phyloP scores from a whole-genome alignment of 2,329 filamentous ascomycete species.

The Microsporum audouinii region DNA sequence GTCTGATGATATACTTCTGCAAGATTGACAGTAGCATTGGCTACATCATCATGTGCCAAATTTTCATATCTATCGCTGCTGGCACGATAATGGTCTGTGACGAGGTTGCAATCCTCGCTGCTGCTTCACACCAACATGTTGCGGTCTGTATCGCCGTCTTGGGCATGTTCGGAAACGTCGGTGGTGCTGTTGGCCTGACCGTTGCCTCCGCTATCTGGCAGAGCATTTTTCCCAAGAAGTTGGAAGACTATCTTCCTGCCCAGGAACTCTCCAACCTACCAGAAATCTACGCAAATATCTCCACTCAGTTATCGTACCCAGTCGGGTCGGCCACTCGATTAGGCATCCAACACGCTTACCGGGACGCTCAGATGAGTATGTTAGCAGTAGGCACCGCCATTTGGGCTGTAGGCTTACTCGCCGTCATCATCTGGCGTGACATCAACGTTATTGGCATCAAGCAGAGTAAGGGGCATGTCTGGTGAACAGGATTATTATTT shows the following conservation, averaged over 20 bases:
- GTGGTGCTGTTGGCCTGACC: slow-evolving; percentile 20
- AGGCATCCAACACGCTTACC: slow-evolving; percentile 38
- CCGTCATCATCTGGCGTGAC: slow-evolving; percentile 38
- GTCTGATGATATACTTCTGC: slow-evolving; percentile 44
- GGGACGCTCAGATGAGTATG: slow-evolving; percentile 34
- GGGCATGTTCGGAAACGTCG: slow-evolving; percentile 20
- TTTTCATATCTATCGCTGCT: slow-evolving; percentile 42
- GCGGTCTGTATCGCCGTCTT: slow-evolving; percentile 27
- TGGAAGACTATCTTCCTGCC: slow-evolving; percentile 16
- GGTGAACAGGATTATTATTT: not conserved
- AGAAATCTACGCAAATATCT: slow-evolving; percentile 17
- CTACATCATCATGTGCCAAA: slow-evolving; percentile 42
- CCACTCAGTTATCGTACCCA: slow-evolving; percentile 23
- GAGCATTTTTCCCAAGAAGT: slow-evolving; percentile 15
- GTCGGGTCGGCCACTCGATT: slow-evolving; percentile 30
- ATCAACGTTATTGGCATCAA: slow-evolving; percentile 36
- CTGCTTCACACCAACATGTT: slow-evolving; percentile 41
- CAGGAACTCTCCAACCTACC: slow-evolving; percentile 11
- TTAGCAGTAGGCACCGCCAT: slow-evolving; percentile 24
- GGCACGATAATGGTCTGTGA: slow-evolving; percentile 41
- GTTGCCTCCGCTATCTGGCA: slow-evolving; percentile 23
- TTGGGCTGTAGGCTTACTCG: slow-evolving; percentile 19
- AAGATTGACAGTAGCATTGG: slow-evolving; percentile 36
- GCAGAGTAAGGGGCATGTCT: slow-evolving; percentile 3
- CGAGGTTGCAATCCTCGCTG: slow-evolving; percentile 46